phyloP scores from a whole-genome alignment of 225 moss, liverwort and hornwort species.

The Antitrichia curtipendula region DNA sequence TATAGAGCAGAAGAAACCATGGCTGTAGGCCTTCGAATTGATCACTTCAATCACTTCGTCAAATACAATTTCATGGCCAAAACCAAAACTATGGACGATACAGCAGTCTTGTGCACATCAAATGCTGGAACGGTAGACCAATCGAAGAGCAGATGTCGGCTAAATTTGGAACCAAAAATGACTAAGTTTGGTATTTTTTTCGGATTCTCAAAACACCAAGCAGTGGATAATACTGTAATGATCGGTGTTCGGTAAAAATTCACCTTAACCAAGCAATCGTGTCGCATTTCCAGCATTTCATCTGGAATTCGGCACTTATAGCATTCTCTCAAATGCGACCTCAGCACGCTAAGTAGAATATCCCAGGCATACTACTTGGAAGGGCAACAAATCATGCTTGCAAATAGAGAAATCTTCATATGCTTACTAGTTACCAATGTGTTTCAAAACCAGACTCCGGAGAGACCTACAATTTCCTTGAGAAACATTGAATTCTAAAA shows the following conservation, averaged over 20 bases:
- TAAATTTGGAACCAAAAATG: not conserved
- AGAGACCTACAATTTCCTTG: not conserved
- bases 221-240: not conserved
- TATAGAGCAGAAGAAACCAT: too few species aligned
- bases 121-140: not conserved
- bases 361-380: not conserved
- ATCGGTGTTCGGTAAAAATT: not conserved
- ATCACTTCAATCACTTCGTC: not conserved
- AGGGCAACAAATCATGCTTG: not conserved
- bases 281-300: not conserved
- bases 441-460: not conserved
- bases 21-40: too few species aligned
- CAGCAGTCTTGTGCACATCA: not conserved
- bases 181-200: not conserved
- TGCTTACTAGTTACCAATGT: not conserved
- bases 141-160: not conserved
- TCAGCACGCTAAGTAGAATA: not conserved
- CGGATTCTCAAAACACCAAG: not conserved
- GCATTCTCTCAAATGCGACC: not conserved
- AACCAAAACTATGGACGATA: not conserved
- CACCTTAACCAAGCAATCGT: not conserved
- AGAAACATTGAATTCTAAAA: not conserved
- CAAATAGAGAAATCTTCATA: not conserved
- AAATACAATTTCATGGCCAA: not conserved
- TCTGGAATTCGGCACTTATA: not conserved